Conservation (phyloP, 345 rosid genomes). For the Salix exigua region DNA sequence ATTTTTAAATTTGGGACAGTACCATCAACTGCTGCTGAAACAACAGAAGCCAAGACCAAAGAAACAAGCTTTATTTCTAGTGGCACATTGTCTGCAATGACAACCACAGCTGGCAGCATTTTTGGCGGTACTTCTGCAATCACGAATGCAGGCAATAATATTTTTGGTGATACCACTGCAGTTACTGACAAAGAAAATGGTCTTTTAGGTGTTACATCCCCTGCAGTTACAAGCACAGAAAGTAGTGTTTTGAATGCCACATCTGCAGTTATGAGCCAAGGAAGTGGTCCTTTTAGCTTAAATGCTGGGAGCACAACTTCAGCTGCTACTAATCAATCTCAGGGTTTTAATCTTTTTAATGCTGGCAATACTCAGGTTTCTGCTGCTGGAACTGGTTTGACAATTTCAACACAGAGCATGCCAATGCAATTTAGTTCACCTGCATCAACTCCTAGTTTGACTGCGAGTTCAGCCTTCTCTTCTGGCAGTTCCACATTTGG, state of each 20-base stretch:
- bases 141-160: conserved; percentile 28
- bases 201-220: conserved; percentile 11
- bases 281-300: conserved; percentile 42
- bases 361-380: conserved; percentile 39
- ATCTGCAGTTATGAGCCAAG: conserved; percentile 29
- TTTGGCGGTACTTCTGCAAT: conserved; percentile 44
- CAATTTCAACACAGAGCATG: conserved; percentile 44
- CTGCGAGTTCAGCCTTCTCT: conserved; percentile 41
- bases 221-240: conserved; percentile 30
- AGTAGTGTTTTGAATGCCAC: conserved; percentile 17
- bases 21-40: conserved; percentile 14
- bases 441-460: conserved; percentile 40
- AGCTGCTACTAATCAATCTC: conserved; percentile 37
- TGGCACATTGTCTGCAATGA: conserved; percentile 20
- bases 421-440: conserved; percentile 53
- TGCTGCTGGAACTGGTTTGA: conserved; percentile 40
- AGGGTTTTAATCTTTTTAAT: conserved; percentile 39
- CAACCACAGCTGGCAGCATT: conserved; percentile 30
- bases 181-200: neutral
- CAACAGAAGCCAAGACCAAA: conserved; percentile 42
- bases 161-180: conserved; percentile 39
- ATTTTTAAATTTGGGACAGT: conserved; percentile 40
- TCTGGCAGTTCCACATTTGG: conserved; percentile 49
- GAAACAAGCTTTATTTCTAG: conserved; percentile 17
- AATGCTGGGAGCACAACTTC: conserved; percentile 40